Evolutionary conservation across 2,329 filamentous ascomycete genomes (phyloP), one percentile per base, ranked within the genome.

Genomic region (Scytalidium lignicola): DNA sequence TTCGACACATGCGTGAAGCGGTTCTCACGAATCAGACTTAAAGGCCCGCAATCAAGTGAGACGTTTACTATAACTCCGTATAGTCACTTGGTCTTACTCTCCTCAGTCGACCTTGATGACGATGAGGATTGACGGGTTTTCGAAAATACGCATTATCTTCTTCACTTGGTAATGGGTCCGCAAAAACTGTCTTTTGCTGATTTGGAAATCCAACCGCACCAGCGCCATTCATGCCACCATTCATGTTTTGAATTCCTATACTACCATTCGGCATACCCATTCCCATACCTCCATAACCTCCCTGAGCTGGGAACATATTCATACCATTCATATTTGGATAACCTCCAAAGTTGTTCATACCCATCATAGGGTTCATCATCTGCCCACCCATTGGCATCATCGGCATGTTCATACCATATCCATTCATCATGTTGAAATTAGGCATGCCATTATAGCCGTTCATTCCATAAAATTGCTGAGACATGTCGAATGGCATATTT

Each of bases 101-200:
- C 56, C 86, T 82, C 60, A 90, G 85, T 60, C 87, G 81, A 62
- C 90, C 89, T 67, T 91, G 86, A 64, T 93, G 88, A 45, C 93
- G 82, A 64, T 96, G 88, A 2, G 91, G 92, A 65, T 99, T 99
- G 54, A 97, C 88, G 0, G 93, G 93, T 67, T 96, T 92, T 50
- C 93, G 82, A 67, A 97, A 95, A 70, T 99, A 99, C 6, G 93
- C 88, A 52, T 90, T 89, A 50, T 95, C 90, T 49, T 95, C 89
- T 55, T 82, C 82, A 51, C 78, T 83, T 2, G 78, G 76, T 51
- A 74, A 70, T 12, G 75, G 74, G 17, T 74, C 73, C 28, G 72
- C 71, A 58, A 79, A 65, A 23, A 64, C 45, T 0, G 62, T 65
- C 55, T 65, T 66, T 59, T 82, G 79, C 59, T 83, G 80, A 56